phyloP scores from a whole-genome alignment of 2,329 filamentous ascomycete species.

The Monosporascus sp. region DNA sequence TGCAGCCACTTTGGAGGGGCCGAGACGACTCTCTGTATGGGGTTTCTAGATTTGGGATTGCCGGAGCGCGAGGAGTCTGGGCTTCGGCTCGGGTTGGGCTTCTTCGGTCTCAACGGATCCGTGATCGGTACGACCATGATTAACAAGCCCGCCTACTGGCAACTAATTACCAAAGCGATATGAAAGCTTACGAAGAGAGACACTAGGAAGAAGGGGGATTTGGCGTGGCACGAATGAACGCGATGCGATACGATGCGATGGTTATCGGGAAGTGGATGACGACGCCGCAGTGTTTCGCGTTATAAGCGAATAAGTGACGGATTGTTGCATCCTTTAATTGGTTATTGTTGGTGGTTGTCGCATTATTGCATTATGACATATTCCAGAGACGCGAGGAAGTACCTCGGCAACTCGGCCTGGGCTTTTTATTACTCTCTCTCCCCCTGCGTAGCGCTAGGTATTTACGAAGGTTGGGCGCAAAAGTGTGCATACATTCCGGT shows the following conservation, averaged over 20 bases:
- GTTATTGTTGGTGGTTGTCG: too few species aligned
- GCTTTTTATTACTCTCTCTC: too few species aligned
- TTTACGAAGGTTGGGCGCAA: too few species aligned
- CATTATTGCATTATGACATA: too few species aligned
- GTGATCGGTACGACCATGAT: neutral
- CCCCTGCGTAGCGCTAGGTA: neutral
- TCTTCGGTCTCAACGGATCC: neutral
- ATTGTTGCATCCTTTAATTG: too few species aligned
- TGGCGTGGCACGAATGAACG: too few species aligned
- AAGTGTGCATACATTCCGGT: too few species aligned
- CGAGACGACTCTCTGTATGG: slow-evolving; percentile 43
- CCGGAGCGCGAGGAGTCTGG: neutral
- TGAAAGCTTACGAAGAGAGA: too few species aligned
- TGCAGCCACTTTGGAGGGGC: slow-evolving; percentile 61
- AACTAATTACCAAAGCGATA: neutral
- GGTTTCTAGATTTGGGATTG: slow-evolving; percentile 8
- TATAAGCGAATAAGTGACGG: too few species aligned
- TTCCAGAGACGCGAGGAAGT: neutral
- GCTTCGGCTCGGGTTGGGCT: neutral
- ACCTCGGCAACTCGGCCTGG: neutral
- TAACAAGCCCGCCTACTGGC: neutral
- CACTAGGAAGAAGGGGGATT: neutral
- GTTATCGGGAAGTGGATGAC: neutral
- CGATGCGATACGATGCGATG: too few species aligned
- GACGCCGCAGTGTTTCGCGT: neutral